Evolutionary conservation across 2,329 filamentous ascomycete species (phyloP).

Genomic region (Teratosphaeria nubilosa): DNA sequence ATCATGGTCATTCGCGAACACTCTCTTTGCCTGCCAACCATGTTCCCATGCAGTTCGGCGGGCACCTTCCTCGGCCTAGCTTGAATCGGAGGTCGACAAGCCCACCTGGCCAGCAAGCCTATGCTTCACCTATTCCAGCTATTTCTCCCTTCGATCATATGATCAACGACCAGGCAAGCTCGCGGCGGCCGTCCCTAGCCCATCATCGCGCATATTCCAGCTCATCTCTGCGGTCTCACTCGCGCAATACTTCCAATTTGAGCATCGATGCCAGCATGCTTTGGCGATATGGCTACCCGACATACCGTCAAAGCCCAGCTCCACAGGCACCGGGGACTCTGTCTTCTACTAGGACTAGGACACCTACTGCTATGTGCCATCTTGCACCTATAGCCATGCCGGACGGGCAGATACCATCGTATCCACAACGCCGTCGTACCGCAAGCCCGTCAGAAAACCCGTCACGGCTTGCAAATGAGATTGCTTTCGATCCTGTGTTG

Average conservation of each 20-base stretch:
- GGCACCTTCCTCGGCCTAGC: slow-evolving; percentile 8
- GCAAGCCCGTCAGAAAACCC: slow-evolving; percentile 31
- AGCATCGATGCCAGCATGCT: slow-evolving; percentile 26
- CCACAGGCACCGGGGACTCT: slow-evolving; percentile 22
- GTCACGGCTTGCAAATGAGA: slow-evolving; percentile 33
- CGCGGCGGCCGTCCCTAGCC: slow-evolving; percentile 14
- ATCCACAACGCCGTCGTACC: slow-evolving; percentile 18
- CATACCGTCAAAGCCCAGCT: slow-evolving; percentile 46
- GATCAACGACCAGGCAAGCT: slow-evolving; percentile 8
- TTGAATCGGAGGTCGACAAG: slow-evolving; percentile 17
- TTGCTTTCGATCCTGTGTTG: slow-evolving; percentile 25
- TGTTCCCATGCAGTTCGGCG: slow-evolving; percentile 18
- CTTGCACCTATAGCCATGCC: slow-evolving; percentile 25
- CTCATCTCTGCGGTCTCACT: slow-evolving; percentile 16
- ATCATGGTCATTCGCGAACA: slow-evolving; percentile 17
- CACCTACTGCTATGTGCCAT: slow-evolving; percentile 26
- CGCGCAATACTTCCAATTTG: slow-evolving; percentile 21
- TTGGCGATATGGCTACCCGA: slow-evolving; percentile 65
- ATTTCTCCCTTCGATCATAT: slow-evolving; percentile 13
- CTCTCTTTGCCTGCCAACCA: slow-evolving; percentile 20
- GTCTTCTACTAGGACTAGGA: slow-evolving; percentile 19
- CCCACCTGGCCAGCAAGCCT: slow-evolving; percentile 10
- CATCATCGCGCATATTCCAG: slow-evolving; percentile 15
- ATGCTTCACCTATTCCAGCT: slow-evolving; percentile 9
- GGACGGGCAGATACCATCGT: slow-evolving; percentile 20